Evolutionary conservation across 768 basidiomycete genomes (phyloP), one percentile per base, ranked within the genome.

Genomic region (Chalciporus piperatus): DNA sequence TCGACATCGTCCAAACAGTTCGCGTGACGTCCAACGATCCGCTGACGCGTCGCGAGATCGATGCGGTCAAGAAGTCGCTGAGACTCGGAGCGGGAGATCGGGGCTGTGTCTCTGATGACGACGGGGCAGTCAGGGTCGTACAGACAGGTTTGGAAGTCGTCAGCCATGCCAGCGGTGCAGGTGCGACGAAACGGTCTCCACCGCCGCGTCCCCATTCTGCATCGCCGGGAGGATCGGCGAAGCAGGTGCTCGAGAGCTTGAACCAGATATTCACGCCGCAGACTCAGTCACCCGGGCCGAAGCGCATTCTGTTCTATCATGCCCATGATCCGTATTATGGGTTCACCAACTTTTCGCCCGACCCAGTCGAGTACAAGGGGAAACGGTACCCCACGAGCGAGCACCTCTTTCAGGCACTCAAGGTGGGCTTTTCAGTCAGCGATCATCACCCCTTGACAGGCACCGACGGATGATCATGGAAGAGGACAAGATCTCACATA

Each of bases 401-500:
- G 54, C 78, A 78, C 55, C 56, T 79, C 37, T 78, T 75, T 45
- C 76, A 78, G 49, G 70, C 77, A 20, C 65, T 76, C 59, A 77
- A 72, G 68, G 71, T 70, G 41, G 64, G 67, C 14, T 20, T 25
- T 14, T 6, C 33, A 11, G 12, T 44, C 17, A 7, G n/a, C 19
- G n/a, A 46, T 17, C 41, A 14, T 41, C 37, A 37, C 40, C 37
- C 28, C 45, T 13, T 10, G 25, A 8, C n/a, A n/a, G n/a, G n/a
- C n/a, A n/a, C n/a, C n/a, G n/a, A n/a, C n/a, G n/a, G n/a, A 46
- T 59, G 63, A 57, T 49, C 30, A 13, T 12, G 30, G 11, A 10
- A 12, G 52, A 44, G 55, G 51, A 44, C 19, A 37, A 28, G 55
- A 59, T 55, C 61, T 61, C 33, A 62, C 47, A n/a, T 42, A 12